Percentiles rank a stretch among this genome's conserved stretches.
Evolutionary conservation across 148 eudicot genomes (phyloP).

Genomic region (Polygonum maritimum): DNA sequence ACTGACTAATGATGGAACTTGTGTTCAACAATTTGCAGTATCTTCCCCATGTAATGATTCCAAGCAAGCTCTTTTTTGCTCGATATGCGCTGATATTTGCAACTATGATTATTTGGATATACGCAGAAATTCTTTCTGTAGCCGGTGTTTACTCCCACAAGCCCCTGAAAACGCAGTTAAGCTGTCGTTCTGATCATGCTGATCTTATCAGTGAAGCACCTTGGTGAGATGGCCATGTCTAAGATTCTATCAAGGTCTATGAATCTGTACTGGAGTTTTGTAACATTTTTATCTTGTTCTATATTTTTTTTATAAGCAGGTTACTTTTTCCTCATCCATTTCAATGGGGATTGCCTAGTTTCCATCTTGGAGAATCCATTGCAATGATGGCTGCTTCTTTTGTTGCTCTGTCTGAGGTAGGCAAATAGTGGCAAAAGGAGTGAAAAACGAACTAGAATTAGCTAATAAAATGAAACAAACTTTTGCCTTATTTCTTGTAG

Average conservation of each 20-base stretch:
- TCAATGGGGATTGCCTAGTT: constrained; percentile 67
- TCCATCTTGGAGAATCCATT: constrained; percentile 37
- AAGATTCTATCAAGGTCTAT: too few species aligned
- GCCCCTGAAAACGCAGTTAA: constrained; percentile 16
- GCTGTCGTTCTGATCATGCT: constrained; percentile 37
- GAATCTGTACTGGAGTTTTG: not conserved
- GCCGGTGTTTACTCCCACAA: constrained; percentile 32
- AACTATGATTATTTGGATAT: constrained; percentile 38
- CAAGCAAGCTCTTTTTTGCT: constrained; percentile 28
- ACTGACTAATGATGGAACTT: not conserved
- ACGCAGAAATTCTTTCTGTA: constrained; percentile 39
- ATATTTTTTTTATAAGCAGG: constrained; percentile 28
- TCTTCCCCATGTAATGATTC: constrained; percentile 29
- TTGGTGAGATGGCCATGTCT: constrained; percentile 27
- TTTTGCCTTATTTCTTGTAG: constrained; percentile 20
- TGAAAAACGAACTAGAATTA: not conserved
- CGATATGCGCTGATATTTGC: constrained; percentile 39
- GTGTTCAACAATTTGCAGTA: constrained; percentile 29
- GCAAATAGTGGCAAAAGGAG: not conserved
- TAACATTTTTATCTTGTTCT: not conserved
- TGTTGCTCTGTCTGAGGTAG: constrained; percentile 75
- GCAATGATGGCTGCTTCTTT: constrained; percentile 53
- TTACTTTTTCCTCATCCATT: constrained; percentile 56
- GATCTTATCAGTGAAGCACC: constrained; percentile 43
- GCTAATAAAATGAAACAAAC: too few species aligned